Evolutionary conservation across 371 early-diverging fungal genomes (phyloP), one percentile per base, ranked within the genome.

Genomic region (Apophysomyces sp.): DNA sequence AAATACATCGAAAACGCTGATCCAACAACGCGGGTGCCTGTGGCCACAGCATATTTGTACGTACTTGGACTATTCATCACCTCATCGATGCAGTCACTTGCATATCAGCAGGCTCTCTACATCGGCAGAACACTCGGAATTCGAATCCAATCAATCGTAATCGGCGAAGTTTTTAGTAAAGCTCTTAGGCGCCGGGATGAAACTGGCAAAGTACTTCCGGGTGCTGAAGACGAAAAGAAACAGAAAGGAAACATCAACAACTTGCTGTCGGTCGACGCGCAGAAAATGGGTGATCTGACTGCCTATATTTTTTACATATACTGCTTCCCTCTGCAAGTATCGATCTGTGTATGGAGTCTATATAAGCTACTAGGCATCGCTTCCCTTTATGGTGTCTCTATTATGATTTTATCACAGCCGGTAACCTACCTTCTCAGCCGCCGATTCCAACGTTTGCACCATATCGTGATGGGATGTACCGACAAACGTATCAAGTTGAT

Each of bases 401-500:
- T 86, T 55, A 84, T 89, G 63, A 56, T 81, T 7, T n/a, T 82
- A 12, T 76, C 80, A 27, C 90, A 87, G 44, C 89, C 89, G 34
- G 63, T 88, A 31, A 83, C 85, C 11, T 76, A 78, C 58, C 67
- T 73, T 44, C 60, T 89, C 52, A 76, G 85, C 60, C 55, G 74
- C 28, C 76, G 71, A 27, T 79, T 86, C 54, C 64, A 86, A 58
- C 72, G 63, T 34, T 58, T 74, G 53, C 86, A 89, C 60, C 66
- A 71, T 24, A 57, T 66, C 2, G 77, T 87, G 49, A 85, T 83
- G 84, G 63, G 76, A 9, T 77, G 84, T 49, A 86, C 87, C 36
- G 92, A 91, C 37, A 80, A 78, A 27, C 83, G 86, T 37, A 69
- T 91, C 56, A 81, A 85, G n/a, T 71, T 83, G 60, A 77, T 90